These are phyloP conservation scores for Tetrahymena malaccensis DNA, from an alignment of 73 alveolate species.

Conservation along the genomic window DNA sequence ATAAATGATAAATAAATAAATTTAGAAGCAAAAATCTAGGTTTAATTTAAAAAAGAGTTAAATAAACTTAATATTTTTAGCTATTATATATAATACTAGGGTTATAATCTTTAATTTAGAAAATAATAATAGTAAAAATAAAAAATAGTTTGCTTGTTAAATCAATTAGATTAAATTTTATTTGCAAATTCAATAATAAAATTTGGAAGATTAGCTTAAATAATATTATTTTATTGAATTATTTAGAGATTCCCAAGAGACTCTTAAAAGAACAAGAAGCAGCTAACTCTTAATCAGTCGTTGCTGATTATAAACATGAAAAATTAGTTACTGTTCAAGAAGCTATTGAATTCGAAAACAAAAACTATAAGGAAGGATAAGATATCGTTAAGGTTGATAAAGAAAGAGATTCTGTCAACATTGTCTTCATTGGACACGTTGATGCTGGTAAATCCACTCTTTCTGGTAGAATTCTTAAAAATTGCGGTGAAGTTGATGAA, in stretches of 20 bases:
- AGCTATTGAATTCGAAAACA: neutral
- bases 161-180: too few species aligned
- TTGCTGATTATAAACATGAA: neutral
- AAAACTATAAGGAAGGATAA: neutral
- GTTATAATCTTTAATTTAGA: too few species aligned
- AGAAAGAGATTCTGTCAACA: slow-evolving; percentile 80
- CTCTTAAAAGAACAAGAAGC: neutral
- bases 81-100: too few species aligned
- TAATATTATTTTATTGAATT: too few species aligned
- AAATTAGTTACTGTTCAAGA: neutral
- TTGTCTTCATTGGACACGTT: slow-evolving; percentile 95
- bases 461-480: slow-evolving; percentile 77
- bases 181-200: neutral
- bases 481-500: slow-evolving; percentile 85
- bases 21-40: too few species aligned
- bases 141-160: too few species aligned
- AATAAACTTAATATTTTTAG: too few species aligned
- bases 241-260: neutral
- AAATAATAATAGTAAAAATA: too few species aligned
- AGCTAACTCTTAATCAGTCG: neutral
- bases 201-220: neutral
- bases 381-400: slow-evolving; percentile 49
- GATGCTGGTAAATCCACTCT: slow-evolving; percentile 98
- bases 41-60: too few species aligned
- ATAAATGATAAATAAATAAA: too few species aligned